A percentile compares a stretch with the other conserved stretches of the same genome.
Evolutionary conservation across 441 rosid genomes (phyloP).

Genomic region (Adansonia gregorii): DNA sequence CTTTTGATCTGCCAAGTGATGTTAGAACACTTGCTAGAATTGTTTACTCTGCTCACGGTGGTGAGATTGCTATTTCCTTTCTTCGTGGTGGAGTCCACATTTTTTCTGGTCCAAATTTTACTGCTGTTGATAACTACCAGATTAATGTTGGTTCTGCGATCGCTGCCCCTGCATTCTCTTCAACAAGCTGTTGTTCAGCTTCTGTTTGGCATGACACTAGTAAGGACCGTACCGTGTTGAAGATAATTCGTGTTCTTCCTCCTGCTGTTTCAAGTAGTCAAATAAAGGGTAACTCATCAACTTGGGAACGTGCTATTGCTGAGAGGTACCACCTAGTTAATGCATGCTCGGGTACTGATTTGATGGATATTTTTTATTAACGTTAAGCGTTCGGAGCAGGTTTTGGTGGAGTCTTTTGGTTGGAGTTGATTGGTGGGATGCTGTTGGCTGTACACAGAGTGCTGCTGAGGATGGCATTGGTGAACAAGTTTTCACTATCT

Average conservation of each 20-base stretch:
- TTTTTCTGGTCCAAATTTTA: conserved; percentile 94
- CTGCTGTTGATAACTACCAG: conserved; percentile 90
- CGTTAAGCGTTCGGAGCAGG: conserved; percentile 47
- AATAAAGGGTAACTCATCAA: conserved; percentile 72
- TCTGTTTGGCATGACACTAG: conserved; percentile 94
- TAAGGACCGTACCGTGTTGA: conserved; percentile 86
- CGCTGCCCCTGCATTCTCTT: conserved; percentile 98
- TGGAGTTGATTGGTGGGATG: conserved; percentile 99
- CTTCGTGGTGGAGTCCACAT: conserved; percentile 96
- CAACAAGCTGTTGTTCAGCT: conserved; percentile 99
- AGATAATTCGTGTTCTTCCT: conserved; percentile 95
- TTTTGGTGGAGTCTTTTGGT: conserved; percentile 99
- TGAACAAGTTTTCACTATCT: conserved; percentile 39
- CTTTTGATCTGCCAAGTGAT: conserved; percentile 98
- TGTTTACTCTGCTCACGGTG: conserved; percentile 98
- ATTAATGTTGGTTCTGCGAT: conserved; percentile 96
- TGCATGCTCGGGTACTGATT: conserved; percentile 1
- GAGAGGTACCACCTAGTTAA: conserved; percentile 66
- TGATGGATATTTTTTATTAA: conserved; percentile 19
- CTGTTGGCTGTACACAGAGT: conserved; percentile 99
- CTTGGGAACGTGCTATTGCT: conserved; percentile 98
- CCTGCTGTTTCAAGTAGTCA: conserved; percentile 84
- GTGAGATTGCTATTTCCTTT: conserved; percentile 97
- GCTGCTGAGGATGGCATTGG: conserved; percentile 99
- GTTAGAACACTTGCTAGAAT: conserved; percentile 93